Percentiles rank a stretch among this genome's conserved stretches.
Conservation (phyloP, 2,329 filamentous ascomycete species). For the Arthrobotrys conoides region DNA sequence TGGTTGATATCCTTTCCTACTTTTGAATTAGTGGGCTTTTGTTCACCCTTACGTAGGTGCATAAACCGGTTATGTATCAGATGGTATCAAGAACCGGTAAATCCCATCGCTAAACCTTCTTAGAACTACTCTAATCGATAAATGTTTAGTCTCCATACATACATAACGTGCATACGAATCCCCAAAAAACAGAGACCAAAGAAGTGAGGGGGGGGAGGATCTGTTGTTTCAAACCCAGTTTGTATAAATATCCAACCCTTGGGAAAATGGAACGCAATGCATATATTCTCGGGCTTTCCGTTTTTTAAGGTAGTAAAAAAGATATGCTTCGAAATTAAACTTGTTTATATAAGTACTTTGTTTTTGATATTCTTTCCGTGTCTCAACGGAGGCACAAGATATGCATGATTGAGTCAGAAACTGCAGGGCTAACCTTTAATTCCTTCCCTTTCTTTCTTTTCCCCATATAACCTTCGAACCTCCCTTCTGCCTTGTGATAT, state of each 20-base stretch:
- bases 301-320: not conserved
- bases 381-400: constrained; percentile 1
- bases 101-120: too few relatives aligned
- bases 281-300: constrained; percentile 7
- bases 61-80: too few relatives aligned
- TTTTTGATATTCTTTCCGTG: constrained; percentile 9
- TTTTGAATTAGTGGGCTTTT: too few relatives aligned
- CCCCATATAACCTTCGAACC: too few relatives aligned
- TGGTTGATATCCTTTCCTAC: too few relatives aligned
- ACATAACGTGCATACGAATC: constrained; percentile 3
- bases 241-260: too few relatives aligned
- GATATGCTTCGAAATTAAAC: too few relatives aligned
- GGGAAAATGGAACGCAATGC: not conserved
- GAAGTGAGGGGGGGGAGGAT: not conserved
- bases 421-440: constrained; percentile 7
- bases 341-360: not conserved
- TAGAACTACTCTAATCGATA: too few relatives aligned
- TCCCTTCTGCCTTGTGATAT: too few relatives aligned
- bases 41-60: too few relatives aligned
- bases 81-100: too few relatives aligned
- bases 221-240: constrained; percentile 9
- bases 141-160: not conserved
- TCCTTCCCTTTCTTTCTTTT: too few relatives aligned
- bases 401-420: constrained; percentile 35
- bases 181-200: not conserved